These are phyloP conservation scores for Collariella sp. DNA, from an alignment of 495 filamentous ascomycete species.

Conservation along the genomic window DNA sequence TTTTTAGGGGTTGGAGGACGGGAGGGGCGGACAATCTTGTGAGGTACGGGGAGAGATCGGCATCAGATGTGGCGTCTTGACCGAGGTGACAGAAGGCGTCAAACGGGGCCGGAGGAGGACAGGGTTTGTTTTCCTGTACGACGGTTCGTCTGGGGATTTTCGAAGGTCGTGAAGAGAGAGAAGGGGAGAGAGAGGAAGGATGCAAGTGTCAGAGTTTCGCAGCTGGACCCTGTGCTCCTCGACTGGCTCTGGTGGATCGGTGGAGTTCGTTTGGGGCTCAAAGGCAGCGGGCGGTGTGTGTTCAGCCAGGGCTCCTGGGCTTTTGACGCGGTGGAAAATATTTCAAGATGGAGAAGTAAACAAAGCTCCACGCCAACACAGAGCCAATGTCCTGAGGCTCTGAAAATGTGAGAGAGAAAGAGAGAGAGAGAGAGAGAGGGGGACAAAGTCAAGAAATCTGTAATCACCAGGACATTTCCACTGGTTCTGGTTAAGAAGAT, in stretches of 20 bases:
- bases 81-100: neutral
- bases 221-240: neutral
- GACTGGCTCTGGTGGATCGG: constrained; percentile 3
- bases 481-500: neutral
- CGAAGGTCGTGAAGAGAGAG: too few species aligned
- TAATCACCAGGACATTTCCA: neutral
- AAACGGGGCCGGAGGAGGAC: neutral
- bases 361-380: too few species aligned
- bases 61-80: neutral
- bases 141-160: neutral
- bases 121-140: neutral
- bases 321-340: neutral
- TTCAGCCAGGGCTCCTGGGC: neutral
- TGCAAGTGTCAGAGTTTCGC: neutral
- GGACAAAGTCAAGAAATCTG: neutral
- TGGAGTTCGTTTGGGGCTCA: constrained; percentile 1
- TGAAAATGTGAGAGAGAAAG: too few species aligned
- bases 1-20: neutral
- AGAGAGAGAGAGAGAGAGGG: neutral
- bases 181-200: neutral
- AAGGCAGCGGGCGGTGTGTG: constrained; percentile 3
- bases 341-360: too few species aligned
- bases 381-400: too few species aligned
- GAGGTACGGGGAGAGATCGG: neutral
- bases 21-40: neutral